Evolutionary conservation across 139 green algal species (phyloP).

Genomic region (Pycnococcus provasolii): DNA sequence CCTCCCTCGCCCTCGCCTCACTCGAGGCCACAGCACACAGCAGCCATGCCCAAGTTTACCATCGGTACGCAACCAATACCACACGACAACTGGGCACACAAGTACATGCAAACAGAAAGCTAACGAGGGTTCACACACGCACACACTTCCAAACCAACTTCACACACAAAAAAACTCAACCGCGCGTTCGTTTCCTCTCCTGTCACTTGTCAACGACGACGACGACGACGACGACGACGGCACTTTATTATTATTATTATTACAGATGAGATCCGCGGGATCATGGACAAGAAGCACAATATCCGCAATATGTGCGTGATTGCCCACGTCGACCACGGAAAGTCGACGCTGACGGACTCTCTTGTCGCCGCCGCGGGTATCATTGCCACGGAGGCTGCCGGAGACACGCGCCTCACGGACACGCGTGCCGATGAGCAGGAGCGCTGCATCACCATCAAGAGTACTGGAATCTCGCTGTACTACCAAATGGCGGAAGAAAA

Average conservation of each 20-base stretch:
- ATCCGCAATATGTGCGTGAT: constrained; percentile 56
- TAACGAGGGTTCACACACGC: too few relatives aligned
- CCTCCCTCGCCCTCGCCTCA: too few relatives aligned
- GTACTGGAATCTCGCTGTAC: constrained; percentile 97
- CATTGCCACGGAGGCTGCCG: constrained; percentile 81
- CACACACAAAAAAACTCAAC: too few relatives aligned
- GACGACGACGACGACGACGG: too few relatives aligned
- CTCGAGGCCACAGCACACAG: too few relatives aligned
- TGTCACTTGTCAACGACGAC: too few relatives aligned
- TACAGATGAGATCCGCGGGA: constrained; percentile 36
- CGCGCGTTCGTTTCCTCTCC: too few relatives aligned
- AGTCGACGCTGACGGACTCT: constrained; percentile 94
- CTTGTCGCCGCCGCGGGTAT: constrained; percentile 97
- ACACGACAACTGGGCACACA: too few relatives aligned
- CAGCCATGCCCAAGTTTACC: too few relatives aligned
- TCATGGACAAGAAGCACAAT: constrained; percentile 54
- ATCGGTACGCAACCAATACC: too few relatives aligned
- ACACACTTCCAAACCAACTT: too few relatives aligned
- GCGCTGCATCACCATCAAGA: constrained; percentile 99
- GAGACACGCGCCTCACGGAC: constrained; percentile 54
- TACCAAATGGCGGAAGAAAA: constrained; percentile 78
- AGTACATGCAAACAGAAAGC: too few relatives aligned
- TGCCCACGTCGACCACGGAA: constrained; percentile 44
- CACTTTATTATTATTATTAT: constrained; percentile 10
- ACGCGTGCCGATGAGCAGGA: constrained; percentile 97